These are phyloP conservation scores for Orbilia blumenaviensis DNA, from an alignment of 2,329 filamentous ascomycete genomes.

Conservation along the genomic window DNA sequence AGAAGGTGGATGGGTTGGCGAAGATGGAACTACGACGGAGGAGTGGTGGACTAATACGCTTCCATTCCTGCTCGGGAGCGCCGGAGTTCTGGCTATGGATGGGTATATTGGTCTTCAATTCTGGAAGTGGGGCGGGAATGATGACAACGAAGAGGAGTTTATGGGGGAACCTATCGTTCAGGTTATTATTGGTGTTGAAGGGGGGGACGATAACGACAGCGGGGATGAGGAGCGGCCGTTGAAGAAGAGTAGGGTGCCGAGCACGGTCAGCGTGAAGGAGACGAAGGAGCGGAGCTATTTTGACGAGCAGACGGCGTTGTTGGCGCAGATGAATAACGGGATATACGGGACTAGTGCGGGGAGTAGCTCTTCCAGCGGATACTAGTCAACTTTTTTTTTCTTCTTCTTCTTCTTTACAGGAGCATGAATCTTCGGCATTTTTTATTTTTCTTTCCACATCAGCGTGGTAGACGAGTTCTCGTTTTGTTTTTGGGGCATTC, in stretches of 20 bases:
- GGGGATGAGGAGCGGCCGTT: neutral
- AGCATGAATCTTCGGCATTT: neutral
- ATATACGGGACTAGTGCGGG: conserved; percentile 44
- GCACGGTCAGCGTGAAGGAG: neutral
- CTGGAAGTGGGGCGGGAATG: conserved; percentile 67
- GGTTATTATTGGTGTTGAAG: conserved; percentile 37
- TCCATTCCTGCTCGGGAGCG: conserved; percentile 74
- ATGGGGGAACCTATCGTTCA: conserved; percentile 13
- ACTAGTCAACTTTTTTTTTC: conserved; percentile 9
- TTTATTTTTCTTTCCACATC: no score
- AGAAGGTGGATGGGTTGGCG: conserved; percentile 69
- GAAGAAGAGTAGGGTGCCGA: neutral
- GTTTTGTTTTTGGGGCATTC: neutral
- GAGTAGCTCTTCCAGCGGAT: conserved; percentile 38
- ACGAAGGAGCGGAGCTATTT: conserved; percentile 42
- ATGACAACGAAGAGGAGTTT: conserved; percentile 55
- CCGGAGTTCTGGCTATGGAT: conserved; percentile 71
- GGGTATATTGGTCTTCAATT: conserved; percentile 72
- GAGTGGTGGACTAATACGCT: conserved; percentile 69
- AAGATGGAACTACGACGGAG: conserved; percentile 66
- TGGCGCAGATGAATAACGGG: conserved; percentile 35
- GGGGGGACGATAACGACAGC: neutral
- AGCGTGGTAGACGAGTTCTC: neutral
- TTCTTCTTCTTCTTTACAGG: neutral
- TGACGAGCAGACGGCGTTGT: conserved; percentile 38